Percentiles rank a stretch among this genome's conserved stretches.
Conservation (phyloP, 345 rosid genomes). For the Sisymbrium altissimum region DNA sequence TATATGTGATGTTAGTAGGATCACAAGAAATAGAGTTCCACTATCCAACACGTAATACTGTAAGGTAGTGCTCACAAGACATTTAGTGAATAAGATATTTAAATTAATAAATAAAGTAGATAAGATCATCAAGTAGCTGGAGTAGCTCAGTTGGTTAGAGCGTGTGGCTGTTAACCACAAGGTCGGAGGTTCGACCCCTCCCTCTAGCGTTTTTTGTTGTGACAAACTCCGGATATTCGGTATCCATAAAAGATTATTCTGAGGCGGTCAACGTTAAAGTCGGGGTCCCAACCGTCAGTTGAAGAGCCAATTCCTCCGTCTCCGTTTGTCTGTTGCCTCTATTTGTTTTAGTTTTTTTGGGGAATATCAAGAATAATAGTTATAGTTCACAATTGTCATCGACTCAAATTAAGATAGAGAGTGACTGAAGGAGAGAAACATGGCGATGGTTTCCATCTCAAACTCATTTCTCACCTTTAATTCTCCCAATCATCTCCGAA, state of each 20-base stretch:
- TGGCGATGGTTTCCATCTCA: slow-evolving; percentile 61
- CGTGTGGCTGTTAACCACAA: slow-evolving; percentile 47
- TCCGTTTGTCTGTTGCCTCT: background rate
- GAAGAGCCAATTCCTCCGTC: slow-evolving; percentile 2
- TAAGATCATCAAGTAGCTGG: no score
- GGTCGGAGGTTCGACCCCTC: slow-evolving; percentile 36
- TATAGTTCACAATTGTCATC: background rate
- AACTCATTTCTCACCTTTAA: slow-evolving; percentile 41
- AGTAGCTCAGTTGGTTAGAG: slow-evolving; percentile 70
- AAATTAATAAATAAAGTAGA: no score
- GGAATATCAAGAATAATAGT: background rate
- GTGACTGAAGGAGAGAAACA: slow-evolving; percentile 25
- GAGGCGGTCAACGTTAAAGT: slow-evolving; percentile 17
- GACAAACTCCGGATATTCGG: slow-evolving; percentile 26
- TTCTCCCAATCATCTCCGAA: slow-evolving; percentile 41
- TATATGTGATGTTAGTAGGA: no score
- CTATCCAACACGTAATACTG: no score
- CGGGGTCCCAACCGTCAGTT: background rate
- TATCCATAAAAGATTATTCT: slow-evolving; percentile 7
- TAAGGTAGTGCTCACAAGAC: no score
- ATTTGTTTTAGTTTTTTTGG: background rate
- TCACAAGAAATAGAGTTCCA: no score
- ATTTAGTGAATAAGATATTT: no score
- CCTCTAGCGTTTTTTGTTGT: no score
- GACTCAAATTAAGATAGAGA: slow-evolving; percentile 7